Evolutionary conservation across 805 yeast species (phyloP).

Genomic region (Hanseniaspora lindneri): DNA sequence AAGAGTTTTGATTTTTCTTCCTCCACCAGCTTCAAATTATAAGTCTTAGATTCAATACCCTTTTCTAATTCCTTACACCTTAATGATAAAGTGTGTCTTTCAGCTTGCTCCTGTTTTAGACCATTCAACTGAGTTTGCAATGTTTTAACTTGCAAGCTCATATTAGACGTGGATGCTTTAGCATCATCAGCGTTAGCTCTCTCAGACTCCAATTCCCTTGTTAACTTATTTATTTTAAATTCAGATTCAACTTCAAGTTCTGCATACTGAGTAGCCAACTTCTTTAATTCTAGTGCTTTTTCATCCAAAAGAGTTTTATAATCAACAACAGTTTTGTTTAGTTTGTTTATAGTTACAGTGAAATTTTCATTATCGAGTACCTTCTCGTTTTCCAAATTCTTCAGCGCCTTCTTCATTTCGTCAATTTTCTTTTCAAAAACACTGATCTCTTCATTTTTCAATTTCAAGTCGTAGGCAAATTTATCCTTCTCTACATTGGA

Average conservation of each 20-base stretch:
- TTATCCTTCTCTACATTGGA: constrained; percentile 14
- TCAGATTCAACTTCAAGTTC: constrained; percentile 20
- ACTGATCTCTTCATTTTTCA: constrained; percentile 2
- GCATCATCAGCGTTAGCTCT: constrained; percentile 16
- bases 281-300: constrained; percentile 17
- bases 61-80: not conserved
- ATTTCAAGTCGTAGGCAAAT: constrained; percentile 14
- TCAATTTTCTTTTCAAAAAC: not conserved
- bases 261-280: constrained; percentile 18
- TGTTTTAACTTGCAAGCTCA: constrained; percentile 15
- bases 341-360: constrained; percentile 14
- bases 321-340: constrained; percentile 17
- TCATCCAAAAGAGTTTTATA: constrained; percentile 18
- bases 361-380: constrained; percentile 16
- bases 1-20: not conserved
- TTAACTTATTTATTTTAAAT: constrained; percentile 1
- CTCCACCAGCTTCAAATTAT: not conserved
- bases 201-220: constrained; percentile 1
- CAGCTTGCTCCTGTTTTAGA: constrained; percentile 11
- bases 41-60: not conserved
- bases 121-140: constrained; percentile 14
- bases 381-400: constrained; percentile 3
- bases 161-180: constrained; percentile 13
- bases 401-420: constrained; percentile 7
- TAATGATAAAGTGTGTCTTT: not conserved